Conservation (phyloP, 164 flowering plant genomes). For the Kalanchoe fedtschenkoi region DNA sequence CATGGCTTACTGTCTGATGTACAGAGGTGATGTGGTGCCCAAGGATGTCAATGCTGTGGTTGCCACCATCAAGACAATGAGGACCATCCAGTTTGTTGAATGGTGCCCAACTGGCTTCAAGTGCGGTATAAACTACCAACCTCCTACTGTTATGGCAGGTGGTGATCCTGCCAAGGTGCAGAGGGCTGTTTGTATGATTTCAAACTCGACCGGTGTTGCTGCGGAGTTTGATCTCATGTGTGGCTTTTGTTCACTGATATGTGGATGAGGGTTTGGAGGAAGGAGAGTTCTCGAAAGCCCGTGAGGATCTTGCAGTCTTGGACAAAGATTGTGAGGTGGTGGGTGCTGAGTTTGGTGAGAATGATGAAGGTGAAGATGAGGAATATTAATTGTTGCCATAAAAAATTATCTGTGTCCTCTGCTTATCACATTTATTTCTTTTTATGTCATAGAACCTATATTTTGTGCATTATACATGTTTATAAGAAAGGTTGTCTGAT, state of each 20-base stretch:
- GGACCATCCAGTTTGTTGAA: no score
- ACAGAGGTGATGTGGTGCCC: background rate
- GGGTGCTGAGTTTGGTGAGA: background rate
- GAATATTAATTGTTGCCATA: background rate
- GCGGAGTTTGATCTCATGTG: background rate
- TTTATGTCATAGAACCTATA: no score
- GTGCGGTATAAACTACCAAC: no score
- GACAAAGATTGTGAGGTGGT: background rate
- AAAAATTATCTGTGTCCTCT: no score
- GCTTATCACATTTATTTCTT: no score
- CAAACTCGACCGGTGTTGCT: conserved; percentile 1
- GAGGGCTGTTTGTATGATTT: background rate
- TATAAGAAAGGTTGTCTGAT: no score
- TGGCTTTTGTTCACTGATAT: background rate
- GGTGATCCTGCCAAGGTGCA: no score
- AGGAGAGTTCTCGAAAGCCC: background rate
- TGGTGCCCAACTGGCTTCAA: no score
- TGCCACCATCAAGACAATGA: background rate
- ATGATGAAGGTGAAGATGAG: background rate
- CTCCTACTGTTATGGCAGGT: background rate
- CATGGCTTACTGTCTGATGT: conserved; percentile 1
- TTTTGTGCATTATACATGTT: no score
- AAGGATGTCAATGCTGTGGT: background rate
- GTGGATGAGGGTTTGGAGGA: background rate
- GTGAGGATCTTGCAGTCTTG: no score